Percentiles rank a stretch among this genome's conserved stretches.
These are phyloP conservation scores for Hypoxylon sp. DNA, from an alignment of 2,329 filamentous ascomycete species.

Conservation along the genomic window DNA sequence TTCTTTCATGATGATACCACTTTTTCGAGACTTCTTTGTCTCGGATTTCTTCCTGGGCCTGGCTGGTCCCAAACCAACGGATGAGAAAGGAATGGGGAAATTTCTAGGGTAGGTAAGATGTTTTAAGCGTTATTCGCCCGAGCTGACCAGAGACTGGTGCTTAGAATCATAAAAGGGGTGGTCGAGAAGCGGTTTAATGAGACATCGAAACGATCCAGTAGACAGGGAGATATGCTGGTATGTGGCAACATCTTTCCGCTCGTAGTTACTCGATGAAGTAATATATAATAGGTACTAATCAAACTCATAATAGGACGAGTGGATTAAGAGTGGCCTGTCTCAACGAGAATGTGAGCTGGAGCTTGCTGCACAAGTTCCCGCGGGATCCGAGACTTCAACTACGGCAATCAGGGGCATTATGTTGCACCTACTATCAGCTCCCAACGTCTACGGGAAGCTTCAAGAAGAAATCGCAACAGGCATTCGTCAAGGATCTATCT, in stretches of 20 bases:
- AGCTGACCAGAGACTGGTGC: background rate
- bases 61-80: conserved; percentile 38
- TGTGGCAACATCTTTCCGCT: conserved; percentile 1
- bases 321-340: conserved; percentile 40
- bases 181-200: conserved; percentile 37
- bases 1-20: conserved; percentile 38
- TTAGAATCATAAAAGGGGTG: conserved; percentile 32
- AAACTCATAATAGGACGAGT: conserved; percentile 35
- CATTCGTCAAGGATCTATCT: conserved; percentile 35
- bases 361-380: conserved; percentile 38
- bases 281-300: conserved; percentile 1
- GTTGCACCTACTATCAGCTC: conserved; percentile 35
- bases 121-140: too few species aligned
- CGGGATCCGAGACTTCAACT: conserved; percentile 39
- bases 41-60: conserved; percentile 38
- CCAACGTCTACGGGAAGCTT: conserved; percentile 32
- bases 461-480: conserved; percentile 33
- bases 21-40: conserved; percentile 35
- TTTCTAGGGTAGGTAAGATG: conserved; percentile 38
- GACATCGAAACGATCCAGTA: background rate
- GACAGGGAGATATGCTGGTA: conserved; percentile 38
- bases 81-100: conserved; percentile 39
- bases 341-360: conserved; percentile 40
- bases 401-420: conserved; percentile 37
- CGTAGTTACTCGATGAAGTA: background rate